Evolutionary conservation across 305 asterid species (phyloP), one percentile per base, ranked within the genome.

Genomic region (Ilex paraguariensis): DNA sequence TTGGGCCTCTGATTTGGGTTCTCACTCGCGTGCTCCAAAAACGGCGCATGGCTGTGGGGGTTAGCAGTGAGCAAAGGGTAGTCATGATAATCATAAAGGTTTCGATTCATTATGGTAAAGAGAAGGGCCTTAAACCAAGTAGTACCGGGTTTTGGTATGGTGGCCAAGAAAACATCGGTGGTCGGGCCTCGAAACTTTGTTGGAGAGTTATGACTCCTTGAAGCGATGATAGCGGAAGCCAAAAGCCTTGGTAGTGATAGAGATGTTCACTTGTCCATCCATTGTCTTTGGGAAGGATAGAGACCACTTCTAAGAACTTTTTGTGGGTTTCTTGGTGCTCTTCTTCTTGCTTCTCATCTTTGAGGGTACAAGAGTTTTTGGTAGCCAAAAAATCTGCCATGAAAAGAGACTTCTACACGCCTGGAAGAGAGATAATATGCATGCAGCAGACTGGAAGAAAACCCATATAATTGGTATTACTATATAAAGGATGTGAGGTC

Each of bases 181-280:
- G 40, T 3, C 31, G 36, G 2, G 44, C 15, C 33, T 31, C 28
- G 40, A 56, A 56, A 36, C 31, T 6, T 56, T 56, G 44, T 13
- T 56, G 59, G 40, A 56, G 59, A 10, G 59, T 62, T 33, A 56
- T n/a, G 21, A 73, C 16, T 31, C 78, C 74, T 31, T 73, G 62
- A 30, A 72, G 73, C 30, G 30, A 4, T 33, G 33, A 30, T 0
- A 69, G 39, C 32, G 73, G 0, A 60, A 56, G 64, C 78, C 74
- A 73, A 57, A 61, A 65, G 15, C 69, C 75, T 50, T 61, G 62
- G 58, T 61, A 68, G 39, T 60, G 40, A 36, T 45, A 55, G 15
- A 40, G 3, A 46, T 64, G 32, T 3, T 45, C 62, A 31, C 5
- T 28, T 10, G 42, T 13, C 62, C 68, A 64, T 28, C 61, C 68